Base-by-base conservation (phyloP, 1,284 basidiomycete genomes). In the Coniferiporia sulphurascens region DNA sequence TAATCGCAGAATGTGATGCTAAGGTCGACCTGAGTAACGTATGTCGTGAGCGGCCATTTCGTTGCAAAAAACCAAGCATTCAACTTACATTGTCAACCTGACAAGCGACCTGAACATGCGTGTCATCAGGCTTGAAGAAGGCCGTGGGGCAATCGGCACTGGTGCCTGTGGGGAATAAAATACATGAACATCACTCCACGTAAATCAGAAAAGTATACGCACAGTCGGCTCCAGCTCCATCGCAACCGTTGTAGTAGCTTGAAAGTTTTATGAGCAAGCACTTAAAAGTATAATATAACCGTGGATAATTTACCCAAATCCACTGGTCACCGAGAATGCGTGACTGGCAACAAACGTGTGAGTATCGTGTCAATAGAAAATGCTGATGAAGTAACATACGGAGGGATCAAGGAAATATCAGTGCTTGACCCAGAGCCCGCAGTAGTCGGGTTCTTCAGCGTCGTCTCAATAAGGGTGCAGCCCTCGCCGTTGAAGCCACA, bases 401-500 rank as follows among this genome's bases (percentile, higher is more conserved):
- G 56, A 36, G 65, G 59, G 32, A 67, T 67, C 38, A 67, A 62
- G 4, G 64, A 64, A 35, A 65, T 64, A 51, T 67, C 65, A 12
- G 61, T 60, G 56, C 63, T 64, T 5, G 65, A 67, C 1, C 63
- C 61, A 22, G 63, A 61, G 13, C 64, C 65, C 1, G 62, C 51
- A 13, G 48, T 58, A 9, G 59, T 64, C 1, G 64, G 65, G 58
- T 67, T 67, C 22, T 45, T 44, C 21, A 67, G 61, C 5, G 63
- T 64, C 3, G 62, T 64, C 54, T 67, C 63, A 19, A 65, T 56
- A 21, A 67, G 57, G 1, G 63, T 64, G 56, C 64, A 67, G 10
- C 61, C 59, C 41, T 65, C 65, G 35, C 65, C 65, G 46, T 67
- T 64, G 55, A 63, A 63, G 12, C 63, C 62, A 41, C 65, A 67